Conservation (phyloP, 805 yeast genomes). For the Barnettozyma botsteinii region DNA sequence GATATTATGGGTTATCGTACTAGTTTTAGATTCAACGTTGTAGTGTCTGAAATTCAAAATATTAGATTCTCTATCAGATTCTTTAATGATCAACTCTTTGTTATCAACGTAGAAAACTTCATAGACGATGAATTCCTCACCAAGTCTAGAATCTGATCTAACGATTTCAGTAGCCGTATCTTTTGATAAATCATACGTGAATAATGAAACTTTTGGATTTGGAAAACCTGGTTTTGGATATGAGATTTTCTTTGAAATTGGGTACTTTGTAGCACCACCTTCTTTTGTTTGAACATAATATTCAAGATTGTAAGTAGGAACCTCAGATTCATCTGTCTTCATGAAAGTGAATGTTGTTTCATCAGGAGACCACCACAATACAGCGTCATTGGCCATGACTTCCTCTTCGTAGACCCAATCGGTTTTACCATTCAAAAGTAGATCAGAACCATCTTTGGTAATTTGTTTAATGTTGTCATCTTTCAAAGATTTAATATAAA, state of each 20-base stretch:
- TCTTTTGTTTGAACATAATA: constrained; percentile 52
- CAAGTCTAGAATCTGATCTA: constrained; percentile 21
- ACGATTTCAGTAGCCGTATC: constrained; percentile 29
- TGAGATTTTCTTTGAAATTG: constrained; percentile 50
- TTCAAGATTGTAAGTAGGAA: constrained; percentile 66
- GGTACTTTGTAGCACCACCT: constrained; percentile 45
- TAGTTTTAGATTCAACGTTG: constrained; percentile 27
- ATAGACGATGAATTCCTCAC: constrained; percentile 50
- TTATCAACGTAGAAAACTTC: constrained; percentile 64
- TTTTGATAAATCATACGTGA: constrained; percentile 35
- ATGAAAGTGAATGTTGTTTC: constrained; percentile 61
- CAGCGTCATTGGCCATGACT: constrained; percentile 61
- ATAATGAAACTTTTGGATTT: constrained; percentile 61
- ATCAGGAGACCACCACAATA: constrained; percentile 83
- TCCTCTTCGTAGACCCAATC: constrained; percentile 97
- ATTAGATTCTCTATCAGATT: constrained; percentile 66
- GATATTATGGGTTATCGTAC: constrained; percentile 39
- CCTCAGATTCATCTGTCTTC: constrained; percentile 64
- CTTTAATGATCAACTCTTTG: constrained; percentile 43
- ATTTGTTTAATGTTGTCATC: constrained; percentile 31
- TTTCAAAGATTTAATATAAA: constrained; percentile 44
- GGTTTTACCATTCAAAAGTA: constrained; percentile 75
- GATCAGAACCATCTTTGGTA: constrained; percentile 64
- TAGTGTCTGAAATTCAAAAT: constrained; percentile 46
- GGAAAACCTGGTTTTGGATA: constrained; percentile 82